Percentiles rank a stretch among this genome's conserved stretches.
Evolutionary conservation across 805 yeast genomes (phyloP).

Genomic region (Torulaspora microellipsoides): DNA sequence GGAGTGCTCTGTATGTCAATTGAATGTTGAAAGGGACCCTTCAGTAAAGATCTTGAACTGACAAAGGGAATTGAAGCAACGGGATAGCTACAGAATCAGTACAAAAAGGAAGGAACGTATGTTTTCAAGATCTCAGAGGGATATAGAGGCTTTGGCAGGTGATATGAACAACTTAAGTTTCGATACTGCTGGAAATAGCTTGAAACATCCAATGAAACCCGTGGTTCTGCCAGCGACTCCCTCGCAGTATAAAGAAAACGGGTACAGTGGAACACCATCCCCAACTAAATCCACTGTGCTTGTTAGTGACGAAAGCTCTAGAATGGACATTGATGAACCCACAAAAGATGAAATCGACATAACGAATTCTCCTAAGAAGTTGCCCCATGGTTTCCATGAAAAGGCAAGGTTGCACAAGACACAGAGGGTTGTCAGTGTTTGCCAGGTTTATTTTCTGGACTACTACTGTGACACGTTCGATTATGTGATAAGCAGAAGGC

Average conservation of each 20-base stretch:
- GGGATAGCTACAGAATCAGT: not conserved
- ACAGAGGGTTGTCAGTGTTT: constrained; percentile 80
- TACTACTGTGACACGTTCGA: constrained; percentile 95
- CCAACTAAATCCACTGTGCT: constrained; percentile 29
- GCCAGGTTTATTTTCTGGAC: constrained; percentile 90
- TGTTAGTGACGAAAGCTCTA: constrained; percentile 28
- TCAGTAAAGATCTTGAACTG: constrained; percentile 2
- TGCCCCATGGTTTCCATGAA: constrained; percentile 45
- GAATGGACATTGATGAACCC: constrained; percentile 35
- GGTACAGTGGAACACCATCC: constrained; percentile 24
- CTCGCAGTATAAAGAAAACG: constrained; percentile 17
- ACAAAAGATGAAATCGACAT: constrained; percentile 23
- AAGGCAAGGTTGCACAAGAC: constrained; percentile 71
- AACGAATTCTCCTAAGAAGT: constrained; percentile 34
- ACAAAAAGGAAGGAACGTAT: constrained; percentile 6
- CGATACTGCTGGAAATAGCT: constrained; percentile 17
- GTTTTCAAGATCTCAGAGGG: constrained; percentile 29
- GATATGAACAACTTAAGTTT: constrained; percentile 34
- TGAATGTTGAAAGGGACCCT: no score
- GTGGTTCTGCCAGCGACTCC: constrained; percentile 15
- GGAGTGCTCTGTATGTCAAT: no score
- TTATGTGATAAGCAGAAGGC: constrained; percentile 81
- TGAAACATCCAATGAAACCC: constrained; percentile 13
- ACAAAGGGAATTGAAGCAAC: constrained; percentile 1
- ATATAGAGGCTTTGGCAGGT: constrained; percentile 34